Evolutionary conservation across 2,329 filamentous ascomycete species (phyloP), one percentile per base, ranked within the genome.

Genomic region (Epichloe elymi): DNA sequence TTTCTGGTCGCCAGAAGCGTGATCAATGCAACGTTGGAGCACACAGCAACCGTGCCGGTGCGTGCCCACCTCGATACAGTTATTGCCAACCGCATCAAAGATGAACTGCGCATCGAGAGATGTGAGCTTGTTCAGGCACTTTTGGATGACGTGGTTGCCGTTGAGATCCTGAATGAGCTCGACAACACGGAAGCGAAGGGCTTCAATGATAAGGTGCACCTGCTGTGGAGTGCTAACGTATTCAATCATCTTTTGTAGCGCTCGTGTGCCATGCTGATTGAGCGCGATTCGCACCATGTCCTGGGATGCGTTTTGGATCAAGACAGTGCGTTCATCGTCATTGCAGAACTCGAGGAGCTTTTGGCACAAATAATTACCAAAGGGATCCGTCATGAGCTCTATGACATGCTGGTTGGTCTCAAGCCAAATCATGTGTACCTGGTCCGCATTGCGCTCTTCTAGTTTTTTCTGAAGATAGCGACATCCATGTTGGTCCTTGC

Each of bases 331-430:
- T 73, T 98, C 91, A 49, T 95, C 88, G 63, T 97, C 87, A 65
- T 88, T 94, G 71, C 88, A 91, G 67, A 85, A 95, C 71, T 98
- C 93, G 35, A 98, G 79, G 55, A 98, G 75, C 78, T 97, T 98
- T 75, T 98, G 93, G 75, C 91, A 97, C 58, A 98, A 82, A 69
- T 98, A 98, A 74, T 98, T 98, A 66, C 93, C 93, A 67, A 98
- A 98, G 10, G 93, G 91, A 69, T 98, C 91, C 54, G 89, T 96
- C 93, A 98, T 98, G 57, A 98, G 76, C 73, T 98, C 93, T 56
- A 95, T 84, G 59, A 98, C 90, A 66, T 97, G 89, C 63, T 86
- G 79, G 64, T 91, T 88, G 49, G 90, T 95, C 74, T 98, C 93
- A 33, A 84, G 75, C 75, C 94, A 98, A 66, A 98, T 97, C 74